Evolutionary conservation across 2,329 filamentous ascomycete genomes (phyloP).

Genomic region (Neofusicoccum kwambonambiense): DNA sequence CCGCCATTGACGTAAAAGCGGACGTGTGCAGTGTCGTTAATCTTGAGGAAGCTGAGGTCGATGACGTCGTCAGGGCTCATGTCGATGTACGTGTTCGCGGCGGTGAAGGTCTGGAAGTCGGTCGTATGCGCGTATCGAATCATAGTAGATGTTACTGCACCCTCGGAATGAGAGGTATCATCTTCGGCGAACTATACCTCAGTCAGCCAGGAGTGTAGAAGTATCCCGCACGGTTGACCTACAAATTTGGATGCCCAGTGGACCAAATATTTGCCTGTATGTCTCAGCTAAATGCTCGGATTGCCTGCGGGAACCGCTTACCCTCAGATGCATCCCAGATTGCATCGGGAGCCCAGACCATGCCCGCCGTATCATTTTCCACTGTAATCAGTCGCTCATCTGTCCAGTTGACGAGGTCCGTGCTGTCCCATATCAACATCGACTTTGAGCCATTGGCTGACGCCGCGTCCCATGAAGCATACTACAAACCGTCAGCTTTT

Average conservation of each 20-base stretch:
- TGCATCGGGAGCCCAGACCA: constrained; percentile 22
- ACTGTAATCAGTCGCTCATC: constrained; percentile 18
- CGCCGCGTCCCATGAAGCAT: constrained; percentile 20
- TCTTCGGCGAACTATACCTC: constrained; percentile 15
- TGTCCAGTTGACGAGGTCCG: constrained; percentile 20
- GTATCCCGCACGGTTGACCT: neutral
- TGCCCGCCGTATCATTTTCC: constrained; percentile 20
- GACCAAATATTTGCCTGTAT: neutral
- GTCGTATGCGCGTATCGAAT: constrained; percentile 21
- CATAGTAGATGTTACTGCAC: constrained; percentile 14
- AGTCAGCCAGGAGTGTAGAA: neutral
- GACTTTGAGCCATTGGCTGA: constrained; percentile 19
- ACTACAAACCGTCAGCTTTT: constrained; percentile 14
- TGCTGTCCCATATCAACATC: constrained; percentile 20
- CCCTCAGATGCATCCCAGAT: constrained; percentile 17
- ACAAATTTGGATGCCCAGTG: constrained; percentile 19
- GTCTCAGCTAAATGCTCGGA: neutral
- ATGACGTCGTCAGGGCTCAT: constrained; percentile 16
- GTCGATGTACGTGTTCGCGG: constrained; percentile 17
- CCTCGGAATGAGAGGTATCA: constrained; percentile 7
- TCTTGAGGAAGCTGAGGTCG: constrained; percentile 22
- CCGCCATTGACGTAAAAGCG: constrained; percentile 21
- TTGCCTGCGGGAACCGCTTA: neutral
- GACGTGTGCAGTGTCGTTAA: constrained; percentile 19
- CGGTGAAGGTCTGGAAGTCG: constrained; percentile 20